Base-by-base conservation (phyloP, 805 yeast species). In the Yamadazyma akitaensis region DNA sequence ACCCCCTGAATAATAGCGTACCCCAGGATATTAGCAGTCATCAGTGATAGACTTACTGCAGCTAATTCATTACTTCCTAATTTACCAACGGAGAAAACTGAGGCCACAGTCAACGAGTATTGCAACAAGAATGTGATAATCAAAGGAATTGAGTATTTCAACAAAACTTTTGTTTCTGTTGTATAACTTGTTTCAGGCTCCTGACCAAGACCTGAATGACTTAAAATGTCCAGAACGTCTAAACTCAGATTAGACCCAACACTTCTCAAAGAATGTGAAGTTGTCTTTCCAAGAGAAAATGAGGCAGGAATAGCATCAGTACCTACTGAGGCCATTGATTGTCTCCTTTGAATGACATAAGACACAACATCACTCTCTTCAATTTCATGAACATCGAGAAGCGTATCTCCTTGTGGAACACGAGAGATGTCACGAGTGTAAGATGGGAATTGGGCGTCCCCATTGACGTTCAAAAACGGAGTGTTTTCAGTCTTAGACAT, bases 1-100 rank as follows among this genome's bases (percentile, higher is more conserved):
- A 85, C 75, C 11, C 92, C 94, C 54, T 85, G 86, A 53, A 86
- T 82, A 10, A 85, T 75, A 32, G 89, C 86, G 50, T 84, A 78
- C 1, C 88, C 91, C 2, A 85, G 75, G 44, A 86, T 84, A 58
- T 84, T 85, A 7, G 88, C 86, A 4, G 90, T 83, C 89, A 85
- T 85, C 17, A 86, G 77, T 14, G 87, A 84, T 41, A 86, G 65
- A 13, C 89, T 80, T 6, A 84, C 85, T 28, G 89, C 92, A 13
- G 90, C 92, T 41, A 86, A 69, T 54, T 84, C 89, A 19, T 75
- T 73, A 32, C 80, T 77, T 2, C 92, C 91, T 44, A 86, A 72
- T 53, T 82, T 79, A 9, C 92, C 90, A 26, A 85, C 91, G 2
- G 86, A 81, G 60, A 86, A 85, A 30, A 85, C 86, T 0, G 88